A percentile compares a stretch with the other conserved stretches of the same genome.
phyloP scores from a whole-genome alignment of 2,329 filamentous ascomycete species.

The Anthostomella pinea region DNA sequence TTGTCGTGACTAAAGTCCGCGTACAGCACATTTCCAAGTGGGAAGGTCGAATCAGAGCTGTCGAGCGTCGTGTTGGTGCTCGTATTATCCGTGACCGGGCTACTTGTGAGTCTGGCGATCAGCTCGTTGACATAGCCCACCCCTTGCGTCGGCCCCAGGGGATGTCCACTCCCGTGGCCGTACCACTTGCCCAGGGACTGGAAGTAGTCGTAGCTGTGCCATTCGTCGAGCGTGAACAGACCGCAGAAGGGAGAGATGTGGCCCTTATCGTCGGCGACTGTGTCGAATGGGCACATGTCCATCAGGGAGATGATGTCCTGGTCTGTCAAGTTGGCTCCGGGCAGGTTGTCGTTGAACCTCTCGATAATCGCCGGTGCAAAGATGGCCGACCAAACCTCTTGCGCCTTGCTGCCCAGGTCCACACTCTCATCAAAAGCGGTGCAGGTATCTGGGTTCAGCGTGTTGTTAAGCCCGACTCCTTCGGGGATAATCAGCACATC shows the following conservation, averaged over 20 bases:
- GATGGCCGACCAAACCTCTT: conserved; percentile 55
- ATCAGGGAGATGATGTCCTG: conserved; percentile 70
- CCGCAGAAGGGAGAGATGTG: conserved; percentile 69
- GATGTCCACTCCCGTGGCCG: conserved; percentile 72
- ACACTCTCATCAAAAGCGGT: conserved; percentile 63
- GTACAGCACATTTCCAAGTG: conserved; percentile 66
- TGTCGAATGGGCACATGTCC: conserved; percentile 86
- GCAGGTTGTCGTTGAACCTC: conserved; percentile 67
- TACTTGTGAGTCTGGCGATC: conserved; percentile 70
- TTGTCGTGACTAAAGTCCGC: conserved; percentile 94
- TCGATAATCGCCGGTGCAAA: conserved; percentile 68
- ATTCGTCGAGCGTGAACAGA: conserved; percentile 72
- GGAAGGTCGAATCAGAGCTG: conserved; percentile 65
- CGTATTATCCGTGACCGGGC: conserved; percentile 69
- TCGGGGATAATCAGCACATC: conserved; percentile 70
- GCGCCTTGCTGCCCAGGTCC: conserved; percentile 47
- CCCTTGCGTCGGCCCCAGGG: conserved; percentile 78
- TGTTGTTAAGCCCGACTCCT: conserved; percentile 68
- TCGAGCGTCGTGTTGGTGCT: conserved; percentile 78
- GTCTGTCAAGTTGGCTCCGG: conserved; percentile 62
- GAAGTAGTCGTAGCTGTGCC: conserved; percentile 77
- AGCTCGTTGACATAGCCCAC: conserved; percentile 88
- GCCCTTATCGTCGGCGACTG: conserved; percentile 59
- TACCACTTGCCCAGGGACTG: conserved; percentile 83
- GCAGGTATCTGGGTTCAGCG: conserved; percentile 73